phyloP scores from a whole-genome alignment of 305 asterid species.

The Fraxinus platypoda region DNA sequence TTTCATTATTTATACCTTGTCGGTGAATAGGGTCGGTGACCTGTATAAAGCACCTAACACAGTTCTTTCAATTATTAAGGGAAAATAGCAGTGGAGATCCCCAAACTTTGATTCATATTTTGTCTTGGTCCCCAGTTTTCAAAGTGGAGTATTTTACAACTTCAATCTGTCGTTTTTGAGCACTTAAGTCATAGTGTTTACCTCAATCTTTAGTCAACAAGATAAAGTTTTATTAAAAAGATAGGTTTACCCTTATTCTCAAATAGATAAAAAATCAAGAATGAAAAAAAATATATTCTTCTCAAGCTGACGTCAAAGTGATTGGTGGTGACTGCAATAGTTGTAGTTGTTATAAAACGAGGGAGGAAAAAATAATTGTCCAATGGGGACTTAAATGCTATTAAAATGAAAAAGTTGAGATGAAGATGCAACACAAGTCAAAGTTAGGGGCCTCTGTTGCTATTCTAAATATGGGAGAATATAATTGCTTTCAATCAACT shows the following conservation, averaged over 20 bases:
- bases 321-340: neutral
- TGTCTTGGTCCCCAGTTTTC: neutral
- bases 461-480: neutral
- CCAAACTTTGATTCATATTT: neutral
- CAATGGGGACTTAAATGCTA: neutral
- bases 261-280: neutral
- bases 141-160: neutral
- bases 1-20: neutral
- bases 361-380: neutral
- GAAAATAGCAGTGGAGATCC: neutral
- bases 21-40: neutral
- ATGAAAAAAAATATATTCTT: neutral
- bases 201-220: neutral
- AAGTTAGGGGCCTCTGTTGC: neutral
- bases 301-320: neutral
- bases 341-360: neutral
- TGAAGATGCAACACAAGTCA: neutral
- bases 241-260: neutral
- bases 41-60: neutral
- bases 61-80: neutral
- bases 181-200: neutral
- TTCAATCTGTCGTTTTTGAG: neutral
- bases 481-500: neutral
- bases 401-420: neutral
- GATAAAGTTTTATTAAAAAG: neutral